Base-by-base conservation (phyloP, 2,329 filamentous ascomycete species). In the Rosellinia necatrix region DNA sequence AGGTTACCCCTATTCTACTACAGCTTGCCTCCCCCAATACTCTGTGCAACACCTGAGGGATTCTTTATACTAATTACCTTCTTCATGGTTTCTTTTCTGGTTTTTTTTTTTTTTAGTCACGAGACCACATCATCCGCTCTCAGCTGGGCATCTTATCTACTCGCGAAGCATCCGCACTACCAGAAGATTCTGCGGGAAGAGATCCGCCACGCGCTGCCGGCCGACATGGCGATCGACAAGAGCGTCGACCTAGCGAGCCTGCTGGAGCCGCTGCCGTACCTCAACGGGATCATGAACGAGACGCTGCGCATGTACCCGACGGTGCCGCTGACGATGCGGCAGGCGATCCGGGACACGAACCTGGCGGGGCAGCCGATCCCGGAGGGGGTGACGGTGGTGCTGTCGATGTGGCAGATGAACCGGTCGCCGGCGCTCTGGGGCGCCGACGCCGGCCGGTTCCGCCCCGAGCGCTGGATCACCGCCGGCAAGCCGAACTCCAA, bases 261-360 rank as follows among this genome's bases (percentile, higher is more conserved):
- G 7, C 76, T 91, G 49, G 87, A 91, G 66, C 76, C 78, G 13
- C 77, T 91, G 30, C 84, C 86, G 2, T 88, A 86, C 62, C 79
- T 91, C 1, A 85, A 90, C 64, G 89, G 87, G 19, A 78, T 91
- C 42, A 83, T 84, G 60, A 81, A 84, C 56, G 89, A 92, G 35
- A 60, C 59, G 15, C 30, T 62, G 8, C 57, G 59, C 6, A 41
- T 58, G 70, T 86, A 86, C 68, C 81, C 88, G 0, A 84, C 88
- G 0, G 86, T 91, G 0, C 83, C 86, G 0, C 65, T 84, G 7
- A 91, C 87, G 0, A 72, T 87, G 53, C 85, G 89, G 51, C 74
- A 81, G 49, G 79, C 88, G 0, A 73, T 77, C 1, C 70, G 77
- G 8, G 78, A 87, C 64, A 84, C 85, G 0, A 78, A 75, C 0